phyloP scores from a whole-genome alignment of 129 eudicot genomes.

The Calendula officinalis region DNA sequence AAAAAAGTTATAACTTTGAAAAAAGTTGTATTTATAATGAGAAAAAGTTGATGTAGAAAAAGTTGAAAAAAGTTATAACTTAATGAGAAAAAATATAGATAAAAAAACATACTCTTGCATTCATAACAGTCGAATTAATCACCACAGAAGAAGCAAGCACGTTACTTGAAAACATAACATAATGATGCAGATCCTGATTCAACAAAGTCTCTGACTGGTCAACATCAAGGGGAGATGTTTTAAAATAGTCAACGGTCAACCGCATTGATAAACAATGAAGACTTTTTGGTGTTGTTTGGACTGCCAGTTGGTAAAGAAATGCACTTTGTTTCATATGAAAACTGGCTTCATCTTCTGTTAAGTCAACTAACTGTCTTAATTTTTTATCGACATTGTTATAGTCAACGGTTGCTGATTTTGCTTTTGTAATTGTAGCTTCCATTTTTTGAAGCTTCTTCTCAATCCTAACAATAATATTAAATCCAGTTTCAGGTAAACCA shows the following conservation, averaged over 20 bases:
- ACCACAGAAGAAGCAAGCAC: slow-evolving; percentile 78
- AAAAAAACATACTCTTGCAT: slow-evolving; percentile 56
- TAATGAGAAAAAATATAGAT: not conserved
- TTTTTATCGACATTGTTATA: slow-evolving; percentile 91
- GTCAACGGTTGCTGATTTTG: slow-evolving; percentile 63
- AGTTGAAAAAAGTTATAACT: no score
- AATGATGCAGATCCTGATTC: slow-evolving; percentile 75
- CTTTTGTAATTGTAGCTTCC: slow-evolving; percentile 67
- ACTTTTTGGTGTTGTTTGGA: slow-evolving; percentile 94
- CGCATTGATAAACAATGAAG: slow-evolving; percentile 95
- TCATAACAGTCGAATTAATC: slow-evolving; percentile 69
- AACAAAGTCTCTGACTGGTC: slow-evolving; percentile 52
- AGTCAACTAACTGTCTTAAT: slow-evolving; percentile 82
- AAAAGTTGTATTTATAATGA: no score
- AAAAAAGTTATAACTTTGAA: no score
- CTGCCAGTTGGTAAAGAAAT: slow-evolving; percentile 86
- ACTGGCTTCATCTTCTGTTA: slow-evolving; percentile 90
- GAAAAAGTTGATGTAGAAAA: no score
- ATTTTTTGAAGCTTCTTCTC: slow-evolving; percentile 62
- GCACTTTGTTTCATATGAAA: slow-evolving; percentile 93
- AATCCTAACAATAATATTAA: slow-evolving; percentile 40
- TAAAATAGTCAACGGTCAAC: slow-evolving; percentile 88
- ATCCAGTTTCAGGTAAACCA: no score
- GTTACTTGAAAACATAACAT: slow-evolving; percentile 75
- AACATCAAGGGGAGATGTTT: slow-evolving; percentile 50